Conservation (phyloP, 306 rosid species). For the Gleditsia sinensis region DNA sequence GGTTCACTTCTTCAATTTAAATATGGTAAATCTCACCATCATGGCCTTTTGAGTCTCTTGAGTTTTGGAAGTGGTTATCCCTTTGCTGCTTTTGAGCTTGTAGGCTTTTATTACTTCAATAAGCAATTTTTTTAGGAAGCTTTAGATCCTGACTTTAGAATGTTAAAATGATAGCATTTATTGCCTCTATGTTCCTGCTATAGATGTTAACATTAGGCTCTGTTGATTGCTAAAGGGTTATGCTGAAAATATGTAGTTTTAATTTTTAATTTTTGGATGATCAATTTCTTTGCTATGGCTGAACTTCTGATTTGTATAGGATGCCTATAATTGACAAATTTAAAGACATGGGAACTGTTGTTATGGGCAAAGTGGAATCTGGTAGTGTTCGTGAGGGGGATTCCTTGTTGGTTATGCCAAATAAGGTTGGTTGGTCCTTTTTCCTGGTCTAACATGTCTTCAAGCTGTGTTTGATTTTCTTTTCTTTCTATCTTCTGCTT, state of each 20-base stretch:
- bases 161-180: not conserved
- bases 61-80: not conserved
- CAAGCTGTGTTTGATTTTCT: conserved; percentile 1
- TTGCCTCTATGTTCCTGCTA: not conserved
- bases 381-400: conserved; percentile 84
- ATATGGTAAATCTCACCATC: not conserved
- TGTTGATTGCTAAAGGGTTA: not conserved
- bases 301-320: conserved; percentile 52
- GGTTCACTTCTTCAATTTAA: too few relatives aligned
- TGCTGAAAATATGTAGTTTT: not conserved
- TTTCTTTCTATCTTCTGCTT: not conserved
- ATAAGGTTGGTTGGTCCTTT: conserved; percentile 71
- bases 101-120: not conserved
- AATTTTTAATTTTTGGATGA: not conserved
- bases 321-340: conserved; percentile 91
- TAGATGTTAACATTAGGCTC: not conserved
- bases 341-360: conserved; percentile 95
- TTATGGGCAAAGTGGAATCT: conserved; percentile 98
- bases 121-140: not conserved
- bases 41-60: not conserved
- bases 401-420: conserved; percentile 85
- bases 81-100: not conserved
- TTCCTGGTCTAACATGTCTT: not conserved
- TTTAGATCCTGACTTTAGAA: not conserved
- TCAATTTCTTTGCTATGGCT: not conserved